Evolutionary conservation across 805 yeast species (phyloP).

Genomic region (Scheffersomyces ergatensis): DNA sequence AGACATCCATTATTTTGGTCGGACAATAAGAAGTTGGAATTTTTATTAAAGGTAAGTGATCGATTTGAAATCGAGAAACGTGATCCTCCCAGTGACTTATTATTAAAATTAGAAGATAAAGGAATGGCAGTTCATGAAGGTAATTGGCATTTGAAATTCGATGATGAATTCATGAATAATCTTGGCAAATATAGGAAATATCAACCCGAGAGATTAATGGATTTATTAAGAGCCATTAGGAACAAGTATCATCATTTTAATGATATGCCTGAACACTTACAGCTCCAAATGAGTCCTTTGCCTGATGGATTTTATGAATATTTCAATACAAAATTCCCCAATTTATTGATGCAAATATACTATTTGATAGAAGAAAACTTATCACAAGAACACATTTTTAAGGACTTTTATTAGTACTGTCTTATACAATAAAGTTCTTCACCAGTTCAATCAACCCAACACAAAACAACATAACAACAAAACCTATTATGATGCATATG

Average conservation of each 20-base stretch:
- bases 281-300: constrained; percentile 65
- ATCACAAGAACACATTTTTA: constrained; percentile 61
- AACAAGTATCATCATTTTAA: constrained; percentile 94
- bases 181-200: constrained; percentile 91
- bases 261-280: constrained; percentile 74
- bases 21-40: constrained; percentile 69
- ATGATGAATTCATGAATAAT: constrained; percentile 70
- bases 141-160: constrained; percentile 80
- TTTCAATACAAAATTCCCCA: constrained; percentile 75
- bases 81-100: constrained; percentile 69
- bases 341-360: constrained; percentile 72
- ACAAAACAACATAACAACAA: background rate
- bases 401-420: constrained; percentile 29
- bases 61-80: constrained; percentile 82
- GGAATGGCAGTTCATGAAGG: constrained; percentile 49
- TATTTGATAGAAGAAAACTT: constrained; percentile 55
- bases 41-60: constrained; percentile 84
- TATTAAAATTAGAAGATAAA: constrained; percentile 52
- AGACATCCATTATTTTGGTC: constrained; percentile 91
- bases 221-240: constrained; percentile 81
- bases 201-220: constrained; percentile 74
- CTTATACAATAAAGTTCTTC: too few species aligned
- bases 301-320: constrained; percentile 84
- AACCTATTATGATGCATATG: constrained; percentile 6
- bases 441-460: too few species aligned